phyloP scores from a whole-genome alignment of 2,329 filamentous ascomycete genomes.

The Monascus ruber region DNA sequence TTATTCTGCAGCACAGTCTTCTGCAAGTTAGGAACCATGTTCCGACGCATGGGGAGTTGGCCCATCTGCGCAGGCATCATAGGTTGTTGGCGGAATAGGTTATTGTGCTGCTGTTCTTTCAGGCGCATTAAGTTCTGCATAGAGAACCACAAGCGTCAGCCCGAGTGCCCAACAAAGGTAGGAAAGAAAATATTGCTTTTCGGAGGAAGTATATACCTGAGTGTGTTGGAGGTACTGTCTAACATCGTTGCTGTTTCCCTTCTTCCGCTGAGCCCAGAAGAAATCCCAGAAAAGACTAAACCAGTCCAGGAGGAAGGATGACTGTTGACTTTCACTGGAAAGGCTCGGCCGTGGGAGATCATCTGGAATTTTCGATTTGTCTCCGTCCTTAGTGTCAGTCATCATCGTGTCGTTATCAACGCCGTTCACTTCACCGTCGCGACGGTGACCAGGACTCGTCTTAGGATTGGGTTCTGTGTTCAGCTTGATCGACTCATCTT shows the following conservation, averaged over 20 bases:
- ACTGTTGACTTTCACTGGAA: constrained; percentile 54
- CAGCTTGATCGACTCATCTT: constrained; percentile 49
- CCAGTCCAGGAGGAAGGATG: constrained; percentile 90
- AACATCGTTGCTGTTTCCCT: constrained; percentile 52
- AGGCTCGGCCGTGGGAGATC: constrained; percentile 57
- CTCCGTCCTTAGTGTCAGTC: constrained; percentile 68
- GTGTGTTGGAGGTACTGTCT: constrained; percentile 70
- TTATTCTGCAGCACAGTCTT: constrained; percentile 71
- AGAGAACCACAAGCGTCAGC: background rate
- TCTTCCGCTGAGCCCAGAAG: constrained; percentile 68
- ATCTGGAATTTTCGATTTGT: constrained; percentile 61
- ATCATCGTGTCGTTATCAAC: constrained; percentile 67
- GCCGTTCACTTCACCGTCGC: constrained; percentile 61
- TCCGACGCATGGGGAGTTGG: constrained; percentile 49
- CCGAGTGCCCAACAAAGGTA: no score
- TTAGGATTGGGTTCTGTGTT: constrained; percentile 48
- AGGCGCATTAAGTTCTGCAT: constrained; percentile 53
- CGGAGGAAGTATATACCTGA: constrained; percentile 47
- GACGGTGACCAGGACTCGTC: constrained; percentile 56
- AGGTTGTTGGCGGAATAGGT: constrained; percentile 63
- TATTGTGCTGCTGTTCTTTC: constrained; percentile 65
- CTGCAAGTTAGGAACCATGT: constrained; percentile 42
- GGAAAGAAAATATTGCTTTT: no score
- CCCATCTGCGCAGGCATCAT: constrained; percentile 45
- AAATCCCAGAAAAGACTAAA: constrained; percentile 97